These are phyloP conservation scores for Leucocoprinus birnbaumii DNA, from an alignment of 768 basidiomycete genomes.

Conservation along the genomic window DNA sequence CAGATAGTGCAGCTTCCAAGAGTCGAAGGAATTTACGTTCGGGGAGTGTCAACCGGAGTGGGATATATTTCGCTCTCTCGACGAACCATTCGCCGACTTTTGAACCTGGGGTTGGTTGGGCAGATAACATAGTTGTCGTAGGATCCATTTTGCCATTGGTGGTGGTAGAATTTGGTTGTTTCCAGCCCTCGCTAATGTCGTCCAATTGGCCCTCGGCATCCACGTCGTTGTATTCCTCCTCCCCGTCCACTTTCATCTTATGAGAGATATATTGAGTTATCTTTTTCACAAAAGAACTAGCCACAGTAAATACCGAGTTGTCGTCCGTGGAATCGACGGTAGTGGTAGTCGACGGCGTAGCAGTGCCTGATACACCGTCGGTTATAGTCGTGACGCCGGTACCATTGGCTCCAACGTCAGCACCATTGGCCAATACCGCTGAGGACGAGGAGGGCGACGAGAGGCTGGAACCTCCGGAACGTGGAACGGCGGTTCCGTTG, in stretches of 20 bases:
- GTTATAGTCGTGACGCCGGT: not conserved
- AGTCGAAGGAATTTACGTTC: constrained; percentile 87
- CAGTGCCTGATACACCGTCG: not conserved
- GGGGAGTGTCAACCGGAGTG: constrained; percentile 65
- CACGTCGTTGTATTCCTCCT: constrained; percentile 19
- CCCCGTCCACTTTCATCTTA: constrained; percentile 48
- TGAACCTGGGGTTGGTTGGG: constrained; percentile 58
- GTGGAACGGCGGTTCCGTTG: constrained; percentile 13
- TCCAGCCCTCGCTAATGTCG: constrained; percentile 42
- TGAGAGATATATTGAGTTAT: constrained; percentile 14
- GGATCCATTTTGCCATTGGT: constrained; percentile 19
- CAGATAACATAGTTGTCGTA: constrained; percentile 28
- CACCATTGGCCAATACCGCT: too few species aligned
- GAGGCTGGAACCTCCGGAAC: not conserved
- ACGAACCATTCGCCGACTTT: constrained; percentile 84
- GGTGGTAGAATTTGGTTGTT: constrained; percentile 32
- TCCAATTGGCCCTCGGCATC: constrained; percentile 23
- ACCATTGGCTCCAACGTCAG: not conserved
- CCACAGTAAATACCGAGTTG: constrained; percentile 29
- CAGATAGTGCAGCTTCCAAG: constrained; percentile 79
- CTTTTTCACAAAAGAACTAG: constrained; percentile 9
- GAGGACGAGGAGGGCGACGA: not conserved
- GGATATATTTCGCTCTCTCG: constrained; percentile 78
- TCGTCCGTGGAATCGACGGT: constrained; percentile 14
- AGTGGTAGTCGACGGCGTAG: constrained; percentile 6